These are phyloP conservation scores for Middelhovenomyces tepae DNA, from an alignment of 805 yeast species.

Conservation along the genomic window DNA sequence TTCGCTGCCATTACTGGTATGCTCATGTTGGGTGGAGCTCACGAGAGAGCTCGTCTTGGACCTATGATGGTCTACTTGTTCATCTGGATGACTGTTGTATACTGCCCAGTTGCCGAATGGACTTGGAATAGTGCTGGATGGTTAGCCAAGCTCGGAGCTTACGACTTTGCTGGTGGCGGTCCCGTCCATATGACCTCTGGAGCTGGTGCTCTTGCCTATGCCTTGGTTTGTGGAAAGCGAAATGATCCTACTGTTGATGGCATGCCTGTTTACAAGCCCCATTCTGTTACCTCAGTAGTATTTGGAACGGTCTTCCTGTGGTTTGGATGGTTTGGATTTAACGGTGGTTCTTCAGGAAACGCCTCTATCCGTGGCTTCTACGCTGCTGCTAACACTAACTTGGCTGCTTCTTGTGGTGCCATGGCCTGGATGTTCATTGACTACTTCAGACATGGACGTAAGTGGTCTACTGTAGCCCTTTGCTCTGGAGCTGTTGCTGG, in stretches of 20 bases:
- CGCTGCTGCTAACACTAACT: constrained; percentile 85
- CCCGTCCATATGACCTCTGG: constrained; percentile 96
- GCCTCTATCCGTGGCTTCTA: constrained; percentile 90
- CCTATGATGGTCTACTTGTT: constrained; percentile 95
- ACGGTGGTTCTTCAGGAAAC: constrained; percentile 96
- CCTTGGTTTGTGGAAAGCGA: constrained; percentile 87
- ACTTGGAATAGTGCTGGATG: constrained; percentile 95
- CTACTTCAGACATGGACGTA: constrained; percentile 73
- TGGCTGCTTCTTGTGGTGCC: constrained; percentile 92
- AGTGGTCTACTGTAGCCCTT: constrained; percentile 90
- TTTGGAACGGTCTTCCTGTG: constrained; percentile 90
- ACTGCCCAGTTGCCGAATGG: constrained; percentile 96
- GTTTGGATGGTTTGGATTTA: constrained; percentile 99
- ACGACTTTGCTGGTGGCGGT: constrained; percentile 98
- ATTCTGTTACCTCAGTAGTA: constrained; percentile 82
- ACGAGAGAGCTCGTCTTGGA: constrained; percentile 91
- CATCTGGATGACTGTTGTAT: constrained; percentile 90
- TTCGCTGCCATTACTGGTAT: constrained; percentile 90
- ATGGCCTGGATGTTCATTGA: constrained; percentile 92
- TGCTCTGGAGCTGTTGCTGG: constrained; percentile 93
- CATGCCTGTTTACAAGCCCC: constrained; percentile 88
- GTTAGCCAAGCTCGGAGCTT: constrained; percentile 72
- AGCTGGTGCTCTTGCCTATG: constrained; percentile 89
- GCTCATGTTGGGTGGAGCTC: constrained; percentile 95
- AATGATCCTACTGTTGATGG: constrained; percentile 56